Base-by-base conservation (phyloP, 2,329 filamentous ascomycete genomes). In the Paecilomyces sp. region DNA sequence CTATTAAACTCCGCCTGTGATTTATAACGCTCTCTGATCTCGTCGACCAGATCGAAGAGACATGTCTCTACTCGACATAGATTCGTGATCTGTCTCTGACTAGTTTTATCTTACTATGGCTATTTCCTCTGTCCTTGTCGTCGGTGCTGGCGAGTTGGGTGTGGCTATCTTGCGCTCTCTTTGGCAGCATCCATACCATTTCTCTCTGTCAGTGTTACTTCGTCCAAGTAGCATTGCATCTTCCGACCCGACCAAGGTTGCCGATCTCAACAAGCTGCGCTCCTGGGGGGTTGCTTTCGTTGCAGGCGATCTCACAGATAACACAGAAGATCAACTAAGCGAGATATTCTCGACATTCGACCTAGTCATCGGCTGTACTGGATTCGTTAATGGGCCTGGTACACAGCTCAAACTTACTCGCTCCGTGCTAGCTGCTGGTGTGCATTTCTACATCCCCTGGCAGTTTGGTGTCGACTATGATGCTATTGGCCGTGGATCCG, bases 391-490 rank as follows among this genome's bases (percentile, higher is more conserved):
- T 0, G 80, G 82, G 0, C 58, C 79, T 0, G 84, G 82, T 1
- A 84, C 80, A 0, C 83, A 89, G 67, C 62, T 78, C 1, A 88
- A 87, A 65, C 74, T 90, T 18, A 73, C 82, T 0, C 67, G 76
- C 11, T 86, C 87, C 0, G 82, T 80, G 0, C 71, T 90, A 0
- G 69, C 72, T 11, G 85, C 82, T 0, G 71, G 75, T 0, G 79
- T 81, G 64, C 72, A 13, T 75, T 82, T 0, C 25, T 90, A 81
- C 67, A 80, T 90, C 18, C 88, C 88, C 0, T 91, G 88, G 88
- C 88, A 91, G 70, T 90, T 87, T 69, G 88, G 88, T 0, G 83
- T 89, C 25, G 85, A 91, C 68, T 91, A 90, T 71, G 87, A 90
- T 59, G 69, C 76, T 28, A 83, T 89, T 15, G 85, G 86, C 0